Evolutionary conservation across 2,329 filamentous ascomycete species (phyloP).

Genomic region (Xylariaceae sp.): DNA sequence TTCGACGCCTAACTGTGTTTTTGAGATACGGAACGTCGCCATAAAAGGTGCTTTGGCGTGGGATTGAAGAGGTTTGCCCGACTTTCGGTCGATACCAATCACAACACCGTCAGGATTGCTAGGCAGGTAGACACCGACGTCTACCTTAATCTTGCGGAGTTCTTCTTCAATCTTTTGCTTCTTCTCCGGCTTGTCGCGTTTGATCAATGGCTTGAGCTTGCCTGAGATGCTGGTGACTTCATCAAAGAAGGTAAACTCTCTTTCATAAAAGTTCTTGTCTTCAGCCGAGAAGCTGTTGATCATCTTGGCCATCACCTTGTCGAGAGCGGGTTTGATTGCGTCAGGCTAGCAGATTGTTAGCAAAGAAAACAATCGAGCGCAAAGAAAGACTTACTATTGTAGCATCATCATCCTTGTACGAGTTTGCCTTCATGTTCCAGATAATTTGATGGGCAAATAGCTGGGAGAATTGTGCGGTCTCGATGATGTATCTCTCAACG

Average conservation of each 20-base stretch:
- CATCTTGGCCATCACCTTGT: constrained; percentile 82
- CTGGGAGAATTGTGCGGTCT: constrained; percentile 97
- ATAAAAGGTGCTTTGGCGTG: constrained; percentile 99
- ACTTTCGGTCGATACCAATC: constrained; percentile 96
- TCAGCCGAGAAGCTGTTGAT: constrained; percentile 73
- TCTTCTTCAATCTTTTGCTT: constrained; percentile 99
- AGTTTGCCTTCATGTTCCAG: constrained; percentile 99
- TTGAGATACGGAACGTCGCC: constrained; percentile 96
- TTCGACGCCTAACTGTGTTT: constrained; percentile 57
- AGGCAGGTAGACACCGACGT: constrained; percentile 94
- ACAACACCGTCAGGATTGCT: constrained; percentile 97
- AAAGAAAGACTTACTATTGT: constrained; percentile 59
- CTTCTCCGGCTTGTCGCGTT: constrained; percentile 89
- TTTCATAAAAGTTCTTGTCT: constrained; percentile 84
- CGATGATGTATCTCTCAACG: constrained; percentile 91
- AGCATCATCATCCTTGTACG: constrained; percentile 94
- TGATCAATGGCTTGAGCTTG: constrained; percentile 90
- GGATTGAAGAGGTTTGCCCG: constrained; percentile 92
- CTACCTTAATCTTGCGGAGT: constrained; percentile 92
- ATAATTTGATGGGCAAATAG: constrained; percentile 99
- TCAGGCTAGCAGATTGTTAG: constrained; percentile 59
- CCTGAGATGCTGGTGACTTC: constrained; percentile 95
- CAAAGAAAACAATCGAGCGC: constrained; percentile 1
- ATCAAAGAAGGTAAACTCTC: constrained; percentile 96
- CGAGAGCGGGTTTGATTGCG: constrained; percentile 86